Conservation (phyloP, 1,139 yeast genomes). For the Scheffersomyces insectosa region DNA sequence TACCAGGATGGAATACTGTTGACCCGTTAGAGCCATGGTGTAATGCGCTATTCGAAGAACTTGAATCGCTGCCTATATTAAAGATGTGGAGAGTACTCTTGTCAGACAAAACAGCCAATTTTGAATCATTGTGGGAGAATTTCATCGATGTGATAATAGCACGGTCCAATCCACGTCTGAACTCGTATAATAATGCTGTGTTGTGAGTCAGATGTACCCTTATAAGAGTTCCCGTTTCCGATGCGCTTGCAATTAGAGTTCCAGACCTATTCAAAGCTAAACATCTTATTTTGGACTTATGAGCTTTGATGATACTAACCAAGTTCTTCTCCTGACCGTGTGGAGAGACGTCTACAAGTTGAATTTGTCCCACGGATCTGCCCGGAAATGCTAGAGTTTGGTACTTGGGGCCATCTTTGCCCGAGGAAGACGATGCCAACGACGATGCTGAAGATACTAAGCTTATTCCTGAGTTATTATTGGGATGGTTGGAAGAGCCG, state of each 20-base stretch:
- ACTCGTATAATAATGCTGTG: conserved; percentile 76
- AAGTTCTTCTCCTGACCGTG: conserved; percentile 61
- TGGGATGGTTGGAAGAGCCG: background rate
- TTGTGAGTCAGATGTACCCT: conserved; percentile 74
- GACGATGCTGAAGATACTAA: conserved; percentile 17
- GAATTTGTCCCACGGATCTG: conserved; percentile 70
- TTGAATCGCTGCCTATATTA: conserved; percentile 36
- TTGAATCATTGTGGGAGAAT: conserved; percentile 73
- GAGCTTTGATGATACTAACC: conserved; percentile 80
- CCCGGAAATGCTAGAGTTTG: conserved; percentile 75
- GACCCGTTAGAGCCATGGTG: conserved; percentile 4
- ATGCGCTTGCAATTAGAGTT: conserved; percentile 81
- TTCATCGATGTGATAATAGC: conserved; percentile 82
- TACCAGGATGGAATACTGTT: conserved; percentile 11
- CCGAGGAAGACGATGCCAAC: conserved; percentile 7
- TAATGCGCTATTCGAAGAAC: conserved; percentile 5
- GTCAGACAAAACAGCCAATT: conserved; percentile 83
- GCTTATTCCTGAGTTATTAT: conserved; percentile 2
- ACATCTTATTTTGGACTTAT: conserved; percentile 67
- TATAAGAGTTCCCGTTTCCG: conserved; percentile 83
- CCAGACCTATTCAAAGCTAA: conserved; percentile 74
- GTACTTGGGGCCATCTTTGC: conserved; percentile 28
- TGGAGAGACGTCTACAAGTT: conserved; percentile 68
- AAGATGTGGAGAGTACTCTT: conserved; percentile 87
- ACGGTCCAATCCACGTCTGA: conserved; percentile 83